Evolutionary conservation across 2,329 filamentous ascomycete genomes (phyloP), one percentile per base, ranked within the genome.

Genomic region (Ploettnerulaceae sp.): DNA sequence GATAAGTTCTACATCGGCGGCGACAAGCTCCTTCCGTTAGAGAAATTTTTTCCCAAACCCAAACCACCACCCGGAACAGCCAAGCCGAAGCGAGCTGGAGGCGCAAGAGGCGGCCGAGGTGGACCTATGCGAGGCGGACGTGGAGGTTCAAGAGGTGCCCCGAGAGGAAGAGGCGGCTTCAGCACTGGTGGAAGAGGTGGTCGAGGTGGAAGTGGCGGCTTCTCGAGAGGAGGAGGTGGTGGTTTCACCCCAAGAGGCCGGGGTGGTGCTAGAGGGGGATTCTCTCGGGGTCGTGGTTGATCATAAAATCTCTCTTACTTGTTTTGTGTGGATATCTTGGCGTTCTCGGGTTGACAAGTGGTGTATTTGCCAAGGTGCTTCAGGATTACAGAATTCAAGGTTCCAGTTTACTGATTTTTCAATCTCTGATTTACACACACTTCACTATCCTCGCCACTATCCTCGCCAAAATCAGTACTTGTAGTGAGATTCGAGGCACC

Each of bases 1-100:
- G 93, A 97, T 76, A 95, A 94, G 73, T 94, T 98, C 72, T 98
- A 83, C 75, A 95, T 97, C 64, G 87, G 84, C 60, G 80, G 83
- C 63, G 93, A 97, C 73, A 98, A 96, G 76, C 81, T 96, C 42
- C 76, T 98, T 52, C 91, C 93, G 34, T 74, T 97, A 61, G 93
- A 98, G 70, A 89, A 86, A 76, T 98, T 98, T 77, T 75, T 97
- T 49, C 93, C 93, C 55, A 95, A 90, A 76, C 91, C 91, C 45
- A 96, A 96, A 75, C 73, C 75, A 41, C 71, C 72, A 25, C 74
- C 75, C 57, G 84, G 85, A 63, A 79, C 82, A 52, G 68, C 70
- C 64, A 88, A 86, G 71, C 74, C 82, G 48, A 85, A 85, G 71
- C 80, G 79, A 61, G 78, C 79, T 35, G 83, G 81, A 57, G 84